Evolutionary conservation across 805 yeast genomes (phyloP).

Genomic region (Lipomyces orientalis): DNA sequence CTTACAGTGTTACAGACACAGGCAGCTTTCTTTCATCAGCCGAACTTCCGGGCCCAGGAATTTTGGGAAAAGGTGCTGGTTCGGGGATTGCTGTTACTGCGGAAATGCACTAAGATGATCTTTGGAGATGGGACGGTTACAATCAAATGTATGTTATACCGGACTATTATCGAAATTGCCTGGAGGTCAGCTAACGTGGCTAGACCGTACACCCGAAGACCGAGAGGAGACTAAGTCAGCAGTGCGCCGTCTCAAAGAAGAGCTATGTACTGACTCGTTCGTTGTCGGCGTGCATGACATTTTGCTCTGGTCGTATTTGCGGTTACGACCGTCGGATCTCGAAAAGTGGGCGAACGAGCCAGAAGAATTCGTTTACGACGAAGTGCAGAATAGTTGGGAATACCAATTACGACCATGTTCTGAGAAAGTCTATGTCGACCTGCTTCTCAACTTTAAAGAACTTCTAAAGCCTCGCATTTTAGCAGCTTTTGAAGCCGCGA

Average conservation of each 20-base stretch:
- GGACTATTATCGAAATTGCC: neutral
- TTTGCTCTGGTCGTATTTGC: constrained; percentile 73
- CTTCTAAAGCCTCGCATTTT: constrained; percentile 51
- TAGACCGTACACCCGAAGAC: constrained; percentile 65
- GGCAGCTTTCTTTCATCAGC: constrained; percentile 53
- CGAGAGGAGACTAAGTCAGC: constrained; percentile 67
- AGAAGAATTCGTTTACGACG: constrained; percentile 91
- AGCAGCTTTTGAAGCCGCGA: constrained; percentile 23
- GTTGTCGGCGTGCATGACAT: constrained; percentile 66
- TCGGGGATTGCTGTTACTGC: constrained; percentile 61
- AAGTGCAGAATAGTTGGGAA: constrained; percentile 77
- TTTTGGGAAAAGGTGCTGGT: constrained; percentile 80
- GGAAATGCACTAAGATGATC: constrained; percentile 64
- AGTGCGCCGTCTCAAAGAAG: constrained; percentile 55
- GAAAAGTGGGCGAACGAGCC: constrained; percentile 86
- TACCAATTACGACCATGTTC: constrained; percentile 86
- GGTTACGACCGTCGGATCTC: constrained; percentile 73
- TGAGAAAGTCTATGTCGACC: constrained; percentile 78
- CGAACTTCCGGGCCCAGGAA: constrained; percentile 60
- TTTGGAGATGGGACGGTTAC: constrained; percentile 71
- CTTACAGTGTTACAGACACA: constrained; percentile 65
- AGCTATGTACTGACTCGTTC: constrained; percentile 63
- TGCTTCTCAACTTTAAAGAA: constrained; percentile 67
- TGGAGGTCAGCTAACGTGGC: neutral
- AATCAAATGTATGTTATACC: constrained; percentile 29